phyloP scores from a whole-genome alignment of 1,139 yeast species.

The Protomyces inouyei region DNA sequence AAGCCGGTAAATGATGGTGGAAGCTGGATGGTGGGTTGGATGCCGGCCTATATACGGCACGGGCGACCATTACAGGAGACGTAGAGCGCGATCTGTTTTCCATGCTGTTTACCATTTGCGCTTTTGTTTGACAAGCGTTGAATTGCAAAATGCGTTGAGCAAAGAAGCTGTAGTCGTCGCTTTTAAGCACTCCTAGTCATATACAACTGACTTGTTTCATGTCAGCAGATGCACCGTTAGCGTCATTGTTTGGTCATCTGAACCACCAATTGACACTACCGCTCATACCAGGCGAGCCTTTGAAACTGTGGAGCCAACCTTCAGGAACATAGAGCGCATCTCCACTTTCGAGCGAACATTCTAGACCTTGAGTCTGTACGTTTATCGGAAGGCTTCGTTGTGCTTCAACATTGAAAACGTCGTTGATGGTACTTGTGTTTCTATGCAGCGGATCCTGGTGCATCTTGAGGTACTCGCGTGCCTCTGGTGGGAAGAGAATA shows the following conservation, averaged over 20 bases:
- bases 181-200: no score
- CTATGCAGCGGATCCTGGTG: constrained; percentile 9
- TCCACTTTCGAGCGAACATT: constrained; percentile 6
- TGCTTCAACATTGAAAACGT: constrained; percentile 1
- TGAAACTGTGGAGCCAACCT: constrained; percentile 24
- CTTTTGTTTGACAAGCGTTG: background rate
- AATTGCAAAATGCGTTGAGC: background rate
- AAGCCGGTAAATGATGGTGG: background rate
- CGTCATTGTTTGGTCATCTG: background rate
- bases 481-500: constrained; percentile 4
- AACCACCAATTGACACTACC: constrained; percentile 26
- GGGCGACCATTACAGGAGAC: background rate
- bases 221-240: background rate
- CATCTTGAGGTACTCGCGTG: background rate
- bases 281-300: constrained; percentile 8
- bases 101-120: background rate
- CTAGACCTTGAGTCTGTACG: background rate
- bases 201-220: no score
- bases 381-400: background rate
- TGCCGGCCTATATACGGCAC: background rate
- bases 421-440: constrained; percentile 14
- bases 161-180: no score
- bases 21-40: background rate
- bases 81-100: background rate
- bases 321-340: constrained; percentile 19